phyloP scores from a whole-genome alignment of 2,329 filamentous ascomycete species.

The Epichloe typhina region DNA sequence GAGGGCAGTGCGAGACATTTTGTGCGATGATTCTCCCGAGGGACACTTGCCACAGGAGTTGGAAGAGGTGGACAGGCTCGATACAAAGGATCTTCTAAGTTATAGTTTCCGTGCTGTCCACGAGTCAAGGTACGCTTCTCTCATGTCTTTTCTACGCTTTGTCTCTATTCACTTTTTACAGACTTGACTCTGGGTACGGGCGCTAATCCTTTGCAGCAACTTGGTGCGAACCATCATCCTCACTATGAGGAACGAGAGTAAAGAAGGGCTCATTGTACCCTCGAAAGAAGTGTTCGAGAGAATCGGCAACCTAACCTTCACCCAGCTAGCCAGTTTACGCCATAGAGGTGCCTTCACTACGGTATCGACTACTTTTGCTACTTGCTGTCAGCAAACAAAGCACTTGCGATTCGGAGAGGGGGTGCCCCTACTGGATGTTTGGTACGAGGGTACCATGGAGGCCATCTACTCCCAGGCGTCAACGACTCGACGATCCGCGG shows the following conservation, averaged over 20 bases:
- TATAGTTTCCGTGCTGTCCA: conserved; percentile 94
- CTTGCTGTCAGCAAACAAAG: conserved; percentile 57
- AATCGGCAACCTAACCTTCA: conserved; percentile 65
- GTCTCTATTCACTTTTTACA: too few species aligned
- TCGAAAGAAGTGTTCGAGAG: conserved; percentile 42
- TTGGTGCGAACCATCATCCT: conserved; percentile 51
- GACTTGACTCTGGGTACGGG: not conserved
- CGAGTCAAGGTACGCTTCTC: conserved; percentile 59
- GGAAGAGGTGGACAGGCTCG: conserved; percentile 56
- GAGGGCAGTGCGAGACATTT: conserved; percentile 57
- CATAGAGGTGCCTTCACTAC: conserved; percentile 91
- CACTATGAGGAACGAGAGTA: conserved; percentile 35
- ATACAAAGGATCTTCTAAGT: conserved; percentile 80
- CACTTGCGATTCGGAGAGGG: conserved; percentile 24
- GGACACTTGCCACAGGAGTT: conserved; percentile 68
- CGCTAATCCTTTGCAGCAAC: conserved; percentile 37
- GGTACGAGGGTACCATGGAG: conserved; percentile 60
- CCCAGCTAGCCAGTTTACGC: conserved; percentile 67
- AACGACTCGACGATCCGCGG: conserved; percentile 81
- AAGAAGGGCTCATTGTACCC: conserved; percentile 32
- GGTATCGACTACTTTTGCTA: conserved; percentile 74
- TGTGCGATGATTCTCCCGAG: conserved; percentile 92
- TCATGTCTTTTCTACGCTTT: not conserved
- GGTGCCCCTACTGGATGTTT: conserved; percentile 43
- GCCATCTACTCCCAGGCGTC: conserved; percentile 66